Evolutionary conservation across 2,329 filamentous ascomycete genomes (phyloP).

Genomic region (Moelleriella libera): DNA sequence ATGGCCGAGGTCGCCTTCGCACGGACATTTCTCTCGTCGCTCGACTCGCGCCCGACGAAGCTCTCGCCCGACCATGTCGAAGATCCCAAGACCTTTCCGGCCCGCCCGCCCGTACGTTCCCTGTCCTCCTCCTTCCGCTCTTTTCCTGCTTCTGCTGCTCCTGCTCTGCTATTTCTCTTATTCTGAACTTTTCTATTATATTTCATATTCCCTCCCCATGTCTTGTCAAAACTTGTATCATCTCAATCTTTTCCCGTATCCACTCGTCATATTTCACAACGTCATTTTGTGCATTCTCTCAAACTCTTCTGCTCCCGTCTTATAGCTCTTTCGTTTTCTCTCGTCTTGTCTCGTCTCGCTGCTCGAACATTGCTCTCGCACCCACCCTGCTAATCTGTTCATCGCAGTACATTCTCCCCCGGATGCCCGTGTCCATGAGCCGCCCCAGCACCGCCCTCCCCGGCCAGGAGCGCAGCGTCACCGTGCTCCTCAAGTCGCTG

Average conservation of each 20-base stretch:
- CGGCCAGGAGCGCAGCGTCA: constrained; percentile 37
- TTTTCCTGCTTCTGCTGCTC: no score
- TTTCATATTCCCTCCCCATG: no score
- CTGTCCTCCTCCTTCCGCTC: not conserved
- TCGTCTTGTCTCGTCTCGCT: no score
- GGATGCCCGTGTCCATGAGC: constrained; percentile 44
- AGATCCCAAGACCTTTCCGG: constrained; percentile 65
- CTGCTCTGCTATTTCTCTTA: no score
- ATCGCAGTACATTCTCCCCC: constrained; percentile 55
- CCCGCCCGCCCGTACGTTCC: constrained; percentile 54
- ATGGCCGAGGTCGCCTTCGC: constrained; percentile 58
- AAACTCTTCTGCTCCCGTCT: no score
- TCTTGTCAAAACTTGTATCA: no score
- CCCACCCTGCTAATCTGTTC: not conserved
- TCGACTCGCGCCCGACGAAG: constrained; percentile 69
- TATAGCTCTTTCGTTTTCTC: no score
- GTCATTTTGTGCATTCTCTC: no score
- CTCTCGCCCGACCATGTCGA: constrained; percentile 83
- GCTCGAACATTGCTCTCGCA: not conserved
- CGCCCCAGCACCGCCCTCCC: constrained; percentile 32
- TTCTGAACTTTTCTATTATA: no score
- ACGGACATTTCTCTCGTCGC: constrained; percentile 64
- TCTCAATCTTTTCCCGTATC: not conserved
- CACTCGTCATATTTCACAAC: no score
- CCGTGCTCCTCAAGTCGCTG: constrained; percentile 57